A percentile compares a stretch with the other conserved stretches of the same genome.
These are phyloP conservation scores for Xylaria sp. DNA, from an alignment of 2,329 filamentous ascomycete genomes.

Conservation along the genomic window DNA sequence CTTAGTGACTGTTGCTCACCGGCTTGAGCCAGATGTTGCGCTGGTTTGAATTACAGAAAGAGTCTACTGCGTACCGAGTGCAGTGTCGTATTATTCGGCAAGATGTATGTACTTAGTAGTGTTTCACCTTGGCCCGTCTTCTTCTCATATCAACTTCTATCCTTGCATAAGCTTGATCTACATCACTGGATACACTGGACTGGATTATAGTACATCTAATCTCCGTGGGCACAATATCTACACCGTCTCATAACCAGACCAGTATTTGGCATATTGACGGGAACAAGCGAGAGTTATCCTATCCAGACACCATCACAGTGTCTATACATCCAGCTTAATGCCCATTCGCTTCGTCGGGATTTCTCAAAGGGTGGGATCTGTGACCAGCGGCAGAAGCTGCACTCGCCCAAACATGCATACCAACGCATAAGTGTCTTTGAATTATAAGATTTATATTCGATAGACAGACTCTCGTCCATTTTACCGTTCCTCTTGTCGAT, in stretches of 20 bases:
- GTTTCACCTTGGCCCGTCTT: neutral
- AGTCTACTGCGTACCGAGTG: neutral
- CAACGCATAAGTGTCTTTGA: neutral
- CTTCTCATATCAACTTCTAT: neutral
- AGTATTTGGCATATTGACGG: neutral
- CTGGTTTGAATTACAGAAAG: neutral
- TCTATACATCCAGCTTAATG: slow-evolving; percentile 8
- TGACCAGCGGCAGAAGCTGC: slow-evolving; percentile 6
- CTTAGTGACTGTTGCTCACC: slow-evolving; percentile 1
- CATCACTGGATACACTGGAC: neutral
- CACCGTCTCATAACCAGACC: neutral
- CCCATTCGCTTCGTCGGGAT: neutral
- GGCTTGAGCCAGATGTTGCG: slow-evolving; percentile 1
- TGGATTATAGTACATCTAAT: neutral
- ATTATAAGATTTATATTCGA: slow-evolving; percentile 22
- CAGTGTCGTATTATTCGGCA: slow-evolving; percentile 19
- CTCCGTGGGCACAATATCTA: neutral
- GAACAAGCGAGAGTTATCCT: neutral
- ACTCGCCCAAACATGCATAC: slow-evolving; percentile 1
- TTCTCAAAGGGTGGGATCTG: neutral
- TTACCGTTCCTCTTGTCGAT: neutral
- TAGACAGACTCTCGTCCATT: slow-evolving; percentile 7
- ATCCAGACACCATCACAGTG: neutral
- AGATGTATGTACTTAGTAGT: neutral
- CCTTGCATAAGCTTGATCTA: neutral